Base-by-base conservation (phyloP, 1,139 yeast genomes). In the Yamadazyma spencermartinsiae region DNA sequence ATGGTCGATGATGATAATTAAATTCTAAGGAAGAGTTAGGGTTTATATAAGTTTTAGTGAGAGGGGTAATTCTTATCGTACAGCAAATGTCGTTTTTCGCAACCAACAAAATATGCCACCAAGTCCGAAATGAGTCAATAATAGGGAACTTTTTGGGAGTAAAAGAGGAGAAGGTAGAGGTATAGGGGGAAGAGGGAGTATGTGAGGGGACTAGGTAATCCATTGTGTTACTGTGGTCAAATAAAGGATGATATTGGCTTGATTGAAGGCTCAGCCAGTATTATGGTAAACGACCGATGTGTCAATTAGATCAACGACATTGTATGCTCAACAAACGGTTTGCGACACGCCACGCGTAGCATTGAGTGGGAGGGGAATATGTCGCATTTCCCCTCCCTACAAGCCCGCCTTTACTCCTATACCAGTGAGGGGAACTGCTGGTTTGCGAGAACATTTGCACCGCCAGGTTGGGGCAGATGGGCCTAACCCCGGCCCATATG, bases 1-100 rank as follows among this genome's bases (percentile, higher is more conserved):
- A 49, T 49, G 11, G 6, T 38, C n/a, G 7, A 17, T n/a, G 29
- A 28, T 10, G 20, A 3, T 28, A 7, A 10, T 14, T 19, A 28
- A 16, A 16, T 4, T 15, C 29, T 14, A 13, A 28, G 20, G 17
- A 7, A 4, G 4, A 16, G 11, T 10, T 4, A 7, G 19, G 19
- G 16, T 28, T 28, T 28, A 28, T 28, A 26, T 8, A 28, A 7
- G 8, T 10, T 10, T 3, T 12, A 4, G n/a, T 16, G 17, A 20
- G 31, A 28, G 31, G 31, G 31, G 31, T 28, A 28, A 28, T 28
- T 4, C 31, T 26, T 28, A 28, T 28, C 31, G 31, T 28, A 28
- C 16, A 28, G 31, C 26, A 28, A 16, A 14, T 16, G 17, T 16
- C n/a, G 12, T 28, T 28, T 28, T 28, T 28, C 31, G 31, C 31